Evolutionary conservation across 2,329 filamentous ascomycete species (phyloP), one percentile per base, ranked within the genome.

Genomic region (Venturia pyrina): DNA sequence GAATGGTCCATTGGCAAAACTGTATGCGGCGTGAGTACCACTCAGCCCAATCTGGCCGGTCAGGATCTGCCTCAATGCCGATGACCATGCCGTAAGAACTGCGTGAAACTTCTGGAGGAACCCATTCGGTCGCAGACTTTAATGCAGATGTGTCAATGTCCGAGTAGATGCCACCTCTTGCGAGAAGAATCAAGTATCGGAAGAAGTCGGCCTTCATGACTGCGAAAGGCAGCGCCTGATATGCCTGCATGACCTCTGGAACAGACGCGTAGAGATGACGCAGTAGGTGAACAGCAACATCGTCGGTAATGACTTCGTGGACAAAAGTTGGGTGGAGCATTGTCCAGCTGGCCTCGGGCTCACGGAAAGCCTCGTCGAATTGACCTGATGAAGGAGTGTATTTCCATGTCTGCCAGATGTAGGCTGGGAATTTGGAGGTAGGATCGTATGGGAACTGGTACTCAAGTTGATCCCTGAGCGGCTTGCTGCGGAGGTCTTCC

Each of bases 391-490:
- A 84, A 0, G 93, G 93, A 0, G 87, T 90, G 73, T 86, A 88
- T 77, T 96, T 97, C 95, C 95, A 99, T 17, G 95, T 99, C 82
- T 99, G 95, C 95, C 95, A 99, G 74, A 99, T 96, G 80, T 96
- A 98, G 66, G 92, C 93, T 3, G 95, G 95, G 76, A 98, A 98
- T 76, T 93, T 96, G 71, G 82, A 78, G 73, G 92, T 87, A 68
- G 93, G 83, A 73, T 96, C 90, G 81, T 98, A 99, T 24, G 93
- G 91, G 77, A 95, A 98, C 71, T 96, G 90, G 80, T 96, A 97
- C 64, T 88, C 88, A 66, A 99, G 85, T 78, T 95, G 85, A 69
- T 96, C 80, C 84, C 89, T 82, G 64, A 93, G 82, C 19, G 89
- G 87, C 78, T 90, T 87, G 73, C 83, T 85, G 67, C 87, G 86